Conservation (phyloP, 352 stramenopile genomes). For the Globisporangium spinosum region DNA sequence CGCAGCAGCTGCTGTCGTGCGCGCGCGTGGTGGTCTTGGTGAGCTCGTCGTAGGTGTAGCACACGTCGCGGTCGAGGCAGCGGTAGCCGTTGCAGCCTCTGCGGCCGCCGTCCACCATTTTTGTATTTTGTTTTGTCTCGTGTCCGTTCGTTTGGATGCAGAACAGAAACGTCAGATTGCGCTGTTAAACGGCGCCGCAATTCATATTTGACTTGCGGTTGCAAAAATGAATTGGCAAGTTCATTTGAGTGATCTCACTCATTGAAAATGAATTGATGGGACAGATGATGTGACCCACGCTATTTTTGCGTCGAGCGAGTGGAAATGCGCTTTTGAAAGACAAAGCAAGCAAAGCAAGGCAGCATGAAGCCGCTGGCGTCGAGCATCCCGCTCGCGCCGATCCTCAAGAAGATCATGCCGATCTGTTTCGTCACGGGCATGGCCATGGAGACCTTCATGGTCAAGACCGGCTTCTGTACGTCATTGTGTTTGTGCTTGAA, state of each 20-base stretch:
- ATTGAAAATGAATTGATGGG: background rate
- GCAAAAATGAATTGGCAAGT: background rate
- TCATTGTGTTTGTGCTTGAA: background rate
- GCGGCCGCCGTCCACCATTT: slow-evolving; percentile 12
- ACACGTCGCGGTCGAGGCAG: slow-evolving; percentile 63
- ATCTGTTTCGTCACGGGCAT: slow-evolving; percentile 83
- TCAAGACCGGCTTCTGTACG: slow-evolving; percentile 88
- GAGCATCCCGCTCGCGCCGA: slow-evolving; percentile 57
- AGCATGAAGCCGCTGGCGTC: slow-evolving; percentile 25
- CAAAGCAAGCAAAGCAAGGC: slow-evolving; percentile 8
- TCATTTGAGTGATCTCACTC: slow-evolving; percentile 13
- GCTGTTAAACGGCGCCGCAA: slow-evolving; percentile 3
- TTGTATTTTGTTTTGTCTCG: background rate
- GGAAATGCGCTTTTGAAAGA: slow-evolving; percentile 2
- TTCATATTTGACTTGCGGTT: slow-evolving; percentile 21
- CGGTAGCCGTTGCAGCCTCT: slow-evolving; percentile 37
- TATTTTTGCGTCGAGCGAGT: background rate
- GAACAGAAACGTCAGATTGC: background rate
- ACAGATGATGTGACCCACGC: background rate
- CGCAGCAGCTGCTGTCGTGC: slow-evolving; percentile 38
- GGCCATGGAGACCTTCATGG: slow-evolving; percentile 87
- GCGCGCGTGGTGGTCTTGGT: slow-evolving; percentile 32
- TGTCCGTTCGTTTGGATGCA: background rate
- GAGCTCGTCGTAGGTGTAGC: slow-evolving; percentile 46
- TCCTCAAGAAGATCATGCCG: slow-evolving; percentile 81